Evolutionary conservation across 768 basidiomycete genomes (phyloP).

Genomic region (Lactarius hengduanensis): DNA sequence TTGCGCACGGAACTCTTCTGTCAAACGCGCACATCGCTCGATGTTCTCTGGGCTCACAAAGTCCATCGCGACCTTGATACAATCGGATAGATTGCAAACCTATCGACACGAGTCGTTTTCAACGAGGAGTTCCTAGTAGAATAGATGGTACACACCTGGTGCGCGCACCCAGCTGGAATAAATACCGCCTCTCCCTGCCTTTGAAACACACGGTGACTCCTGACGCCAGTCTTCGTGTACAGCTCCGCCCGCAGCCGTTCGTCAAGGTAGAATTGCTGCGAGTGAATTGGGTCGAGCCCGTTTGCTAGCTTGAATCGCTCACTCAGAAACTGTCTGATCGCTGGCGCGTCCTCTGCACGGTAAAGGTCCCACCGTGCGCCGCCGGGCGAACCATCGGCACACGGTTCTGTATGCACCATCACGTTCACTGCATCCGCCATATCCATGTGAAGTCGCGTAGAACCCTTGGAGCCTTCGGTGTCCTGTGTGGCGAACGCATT

Average conservation of each 20-base stretch:
- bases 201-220: conserved; percentile 84
- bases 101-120: conserved; percentile 34
- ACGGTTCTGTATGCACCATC: conserved; percentile 66
- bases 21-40: conserved; percentile 75
- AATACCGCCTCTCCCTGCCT: conserved; percentile 90
- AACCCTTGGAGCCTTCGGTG: conserved; percentile 67
- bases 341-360: conserved; percentile 72
- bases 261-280: conserved; percentile 85
- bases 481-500: conserved; percentile 80
- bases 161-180: conserved; percentile 91
- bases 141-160: conserved; percentile 57
- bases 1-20: conserved; percentile 85
- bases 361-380: conserved; percentile 92
- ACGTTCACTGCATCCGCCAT: conserved; percentile 94
- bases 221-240: conserved; percentile 63
- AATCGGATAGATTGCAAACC: conserved; percentile 90
- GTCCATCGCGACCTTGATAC: conserved; percentile 93
- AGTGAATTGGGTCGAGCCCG: conserved; percentile 83
- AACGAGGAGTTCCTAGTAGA: not conserved
- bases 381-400: conserved; percentile 59
- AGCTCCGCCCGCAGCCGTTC: conserved; percentile 61
- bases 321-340: conserved; percentile 70
- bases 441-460: conserved; percentile 91
- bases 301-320: conserved; percentile 66
- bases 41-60: conserved; percentile 96